Conservation (phyloP, 164 flowering plant genomes). For the Chloranthus sessilifolius region DNA sequence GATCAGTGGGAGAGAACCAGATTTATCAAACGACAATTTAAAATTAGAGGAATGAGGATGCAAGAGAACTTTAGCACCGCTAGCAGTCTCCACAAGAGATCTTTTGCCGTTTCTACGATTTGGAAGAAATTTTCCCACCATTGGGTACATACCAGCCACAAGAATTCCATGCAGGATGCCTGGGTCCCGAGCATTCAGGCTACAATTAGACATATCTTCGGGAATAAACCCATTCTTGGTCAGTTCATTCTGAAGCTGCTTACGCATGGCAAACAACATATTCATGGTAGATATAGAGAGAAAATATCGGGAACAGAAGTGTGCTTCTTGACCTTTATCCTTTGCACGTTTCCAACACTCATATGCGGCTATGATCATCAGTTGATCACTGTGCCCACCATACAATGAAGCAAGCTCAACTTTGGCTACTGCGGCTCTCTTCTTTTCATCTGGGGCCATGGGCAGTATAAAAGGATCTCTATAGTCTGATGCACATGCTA, state of each 20-base stretch:
- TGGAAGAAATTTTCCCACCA: slow-evolving; percentile 67
- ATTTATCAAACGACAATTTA: slow-evolving; percentile 24
- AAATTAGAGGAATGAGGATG: slow-evolving; percentile 49
- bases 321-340: slow-evolving; percentile 45
- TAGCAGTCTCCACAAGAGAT: slow-evolving; percentile 50
- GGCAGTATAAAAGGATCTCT: slow-evolving; percentile 81
- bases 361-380: slow-evolving; percentile 77
- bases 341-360: slow-evolving; percentile 86
- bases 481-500: slow-evolving; percentile 85
- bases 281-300: slow-evolving; percentile 63
- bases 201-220: slow-evolving; percentile 51
- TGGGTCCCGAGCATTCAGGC: slow-evolving; percentile 66
- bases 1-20: slow-evolving; percentile 31
- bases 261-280: slow-evolving; percentile 72
- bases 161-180: slow-evolving; percentile 88
- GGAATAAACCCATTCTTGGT: slow-evolving; percentile 53
- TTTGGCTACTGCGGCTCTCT: slow-evolving; percentile 63
- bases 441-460: slow-evolving; percentile 55
- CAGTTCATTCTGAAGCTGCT: slow-evolving; percentile 67
- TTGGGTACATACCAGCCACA: slow-evolving; percentile 84
- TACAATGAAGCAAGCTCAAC: slow-evolving; percentile 64
- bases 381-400: slow-evolving; percentile 86
- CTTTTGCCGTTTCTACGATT: slow-evolving; percentile 25
- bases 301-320: slow-evolving; percentile 69
- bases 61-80: slow-evolving; percentile 65